These are phyloP conservation scores for Psophocarpus tetragonolobus DNA, from an alignment of 306 rosid genomes.

Conservation along the genomic window DNA sequence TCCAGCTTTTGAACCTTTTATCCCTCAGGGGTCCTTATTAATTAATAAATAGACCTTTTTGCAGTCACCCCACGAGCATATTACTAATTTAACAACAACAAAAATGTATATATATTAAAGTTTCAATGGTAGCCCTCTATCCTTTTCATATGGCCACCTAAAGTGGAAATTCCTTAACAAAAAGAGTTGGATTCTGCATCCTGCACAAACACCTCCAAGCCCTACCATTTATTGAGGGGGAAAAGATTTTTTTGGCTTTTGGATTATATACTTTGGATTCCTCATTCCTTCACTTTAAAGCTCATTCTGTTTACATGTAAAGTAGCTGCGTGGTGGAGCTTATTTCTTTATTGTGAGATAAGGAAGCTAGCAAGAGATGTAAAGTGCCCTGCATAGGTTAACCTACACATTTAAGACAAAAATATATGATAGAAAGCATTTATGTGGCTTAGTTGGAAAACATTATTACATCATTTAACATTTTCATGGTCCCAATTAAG, in stretches of 20 bases:
- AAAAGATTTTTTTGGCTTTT: slow-evolving; percentile 73
- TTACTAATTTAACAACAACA: slow-evolving; percentile 41
- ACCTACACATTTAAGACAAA: slow-evolving; percentile 36
- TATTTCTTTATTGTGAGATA: slow-evolving; percentile 34
- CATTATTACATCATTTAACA: not conserved
- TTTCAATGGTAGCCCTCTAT: slow-evolving; percentile 37
- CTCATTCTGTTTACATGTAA: slow-evolving; percentile 43
- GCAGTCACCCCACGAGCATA: slow-evolving; percentile 63
- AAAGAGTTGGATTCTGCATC: slow-evolving; percentile 51
- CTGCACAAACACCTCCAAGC: slow-evolving; percentile 19
- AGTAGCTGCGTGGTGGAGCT: slow-evolving; percentile 32
- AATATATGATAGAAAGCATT: slow-evolving; percentile 26
- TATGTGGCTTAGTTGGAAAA: not conserved
- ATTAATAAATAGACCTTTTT: slow-evolving; percentile 42
- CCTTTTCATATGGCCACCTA: slow-evolving; percentile 53
- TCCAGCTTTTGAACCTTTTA: slow-evolving; percentile 71
- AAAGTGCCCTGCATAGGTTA: slow-evolving; percentile 23
- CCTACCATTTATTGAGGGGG: slow-evolving; percentile 37
- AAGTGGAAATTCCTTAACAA: slow-evolving; percentile 51
- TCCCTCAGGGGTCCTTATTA: slow-evolving; percentile 39
- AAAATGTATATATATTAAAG: slow-evolving; percentile 23
- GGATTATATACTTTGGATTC: slow-evolving; percentile 74
- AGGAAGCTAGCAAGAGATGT: slow-evolving; percentile 14
- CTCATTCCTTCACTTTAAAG: slow-evolving; percentile 56
- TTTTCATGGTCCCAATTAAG: not conserved